These are phyloP conservation scores for Beauveria asiatica DNA, from an alignment of 2,329 filamentous ascomycete species.

Conservation along the genomic window DNA sequence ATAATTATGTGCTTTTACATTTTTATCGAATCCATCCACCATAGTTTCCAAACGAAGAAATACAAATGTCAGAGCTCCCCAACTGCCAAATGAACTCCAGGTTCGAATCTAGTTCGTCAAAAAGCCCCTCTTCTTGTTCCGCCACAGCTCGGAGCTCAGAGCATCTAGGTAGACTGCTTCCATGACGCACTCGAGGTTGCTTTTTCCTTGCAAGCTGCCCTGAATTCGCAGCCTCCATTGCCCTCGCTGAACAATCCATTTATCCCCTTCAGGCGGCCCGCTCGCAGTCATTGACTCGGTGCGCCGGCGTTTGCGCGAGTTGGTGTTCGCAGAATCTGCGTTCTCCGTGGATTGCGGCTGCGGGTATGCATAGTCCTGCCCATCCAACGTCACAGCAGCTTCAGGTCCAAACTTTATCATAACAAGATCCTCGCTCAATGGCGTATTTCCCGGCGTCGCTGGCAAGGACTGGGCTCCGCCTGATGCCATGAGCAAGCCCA, in stretches of 20 bases:
- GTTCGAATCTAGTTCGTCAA: constrained; percentile 27
- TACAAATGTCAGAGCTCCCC: neutral
- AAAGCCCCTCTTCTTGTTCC: constrained; percentile 60
- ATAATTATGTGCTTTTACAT: neutral
- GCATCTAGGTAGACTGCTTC: constrained; percentile 71
- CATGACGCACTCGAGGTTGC: constrained; percentile 60
- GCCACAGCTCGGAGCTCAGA: constrained; percentile 53
- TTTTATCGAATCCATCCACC: neutral
- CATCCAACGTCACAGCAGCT: constrained; percentile 51
- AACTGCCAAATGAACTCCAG: neutral
- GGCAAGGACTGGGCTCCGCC: constrained; percentile 55
- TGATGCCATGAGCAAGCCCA: constrained; percentile 59
- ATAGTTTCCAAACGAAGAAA: neutral
- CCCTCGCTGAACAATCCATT: constrained; percentile 57
- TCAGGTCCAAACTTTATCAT: constrained; percentile 54
- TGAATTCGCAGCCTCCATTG: constrained; percentile 68
- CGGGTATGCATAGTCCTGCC: constrained; percentile 34
- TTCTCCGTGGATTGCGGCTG: constrained; percentile 21
- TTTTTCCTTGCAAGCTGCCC: constrained; percentile 37
- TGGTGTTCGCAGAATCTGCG: constrained; percentile 12
- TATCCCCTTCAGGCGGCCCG: constrained; percentile 20
- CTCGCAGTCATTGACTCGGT: constrained; percentile 19
- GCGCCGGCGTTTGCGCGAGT: constrained; percentile 38
- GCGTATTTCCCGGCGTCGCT: constrained; percentile 58
- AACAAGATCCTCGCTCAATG: constrained; percentile 62